These are phyloP conservation scores for Acidomyces sp. DNA, from an alignment of 495 filamentous ascomycete genomes.

Conservation along the genomic window DNA sequence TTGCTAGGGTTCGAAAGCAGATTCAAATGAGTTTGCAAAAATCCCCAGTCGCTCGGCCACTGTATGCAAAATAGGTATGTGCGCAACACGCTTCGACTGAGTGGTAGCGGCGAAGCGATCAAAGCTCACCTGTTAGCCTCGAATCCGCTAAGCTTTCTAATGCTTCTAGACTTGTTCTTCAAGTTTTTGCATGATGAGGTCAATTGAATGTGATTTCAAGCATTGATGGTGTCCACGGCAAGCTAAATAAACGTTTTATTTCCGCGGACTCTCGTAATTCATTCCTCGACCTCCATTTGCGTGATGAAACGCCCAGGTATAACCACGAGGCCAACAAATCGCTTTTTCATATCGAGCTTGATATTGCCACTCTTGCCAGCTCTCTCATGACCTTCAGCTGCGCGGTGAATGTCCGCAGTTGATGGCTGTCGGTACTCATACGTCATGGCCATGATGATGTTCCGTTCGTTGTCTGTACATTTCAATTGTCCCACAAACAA, in stretches of 20 bases:
- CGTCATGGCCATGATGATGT: slow-evolving; percentile 72
- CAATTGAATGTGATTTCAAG: too few relatives aligned
- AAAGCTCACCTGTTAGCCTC: too few relatives aligned
- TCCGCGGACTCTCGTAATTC: slow-evolving; percentile 14
- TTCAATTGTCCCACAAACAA: slow-evolving; percentile 87
- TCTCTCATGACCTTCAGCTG: slow-evolving; percentile 23
- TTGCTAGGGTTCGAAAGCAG: too few relatives aligned
- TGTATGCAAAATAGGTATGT: too few relatives aligned
- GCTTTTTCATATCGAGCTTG: slow-evolving; percentile 60
- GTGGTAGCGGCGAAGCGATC: too few relatives aligned
- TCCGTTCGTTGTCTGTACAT: slow-evolving; percentile 82
- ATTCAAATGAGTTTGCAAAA: too few relatives aligned
- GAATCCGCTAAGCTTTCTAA: too few relatives aligned
- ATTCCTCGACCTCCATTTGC: slow-evolving; percentile 80
- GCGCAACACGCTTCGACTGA: too few relatives aligned
- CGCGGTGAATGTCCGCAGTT: slow-evolving; percentile 33
- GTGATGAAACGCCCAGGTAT: slow-evolving; percentile 75
- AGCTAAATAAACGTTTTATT: not conserved
- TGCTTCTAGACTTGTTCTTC: too few relatives aligned
- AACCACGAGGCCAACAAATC: slow-evolving; percentile 81
- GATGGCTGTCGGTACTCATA: slow-evolving; percentile 76
- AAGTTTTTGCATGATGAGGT: too few relatives aligned
- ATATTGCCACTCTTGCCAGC: slow-evolving; percentile 27
- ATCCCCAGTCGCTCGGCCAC: too few relatives aligned
- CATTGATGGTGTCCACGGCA: not conserved